Conservation (phyloP, 805 yeast genomes). For the Kuraishia ogatae region DNA sequence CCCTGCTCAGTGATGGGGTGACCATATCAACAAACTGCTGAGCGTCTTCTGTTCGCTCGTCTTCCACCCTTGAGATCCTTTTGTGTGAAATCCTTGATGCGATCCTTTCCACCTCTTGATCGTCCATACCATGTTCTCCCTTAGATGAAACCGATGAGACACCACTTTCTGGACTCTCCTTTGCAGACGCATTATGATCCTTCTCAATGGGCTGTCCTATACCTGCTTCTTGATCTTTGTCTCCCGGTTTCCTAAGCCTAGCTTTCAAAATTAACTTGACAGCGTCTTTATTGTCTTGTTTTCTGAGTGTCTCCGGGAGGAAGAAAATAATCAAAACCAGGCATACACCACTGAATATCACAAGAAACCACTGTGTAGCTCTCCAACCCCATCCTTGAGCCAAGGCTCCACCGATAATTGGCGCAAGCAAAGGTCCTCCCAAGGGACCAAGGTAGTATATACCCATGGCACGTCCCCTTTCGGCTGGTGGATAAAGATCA, state of each 20-base stretch:
- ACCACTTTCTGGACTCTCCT: slow-evolving; percentile 1
- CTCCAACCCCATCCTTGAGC: slow-evolving; percentile 76
- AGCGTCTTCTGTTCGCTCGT: slow-evolving; percentile 14
- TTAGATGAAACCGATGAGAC: slow-evolving; percentile 2
- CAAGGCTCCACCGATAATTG: slow-evolving; percentile 73
- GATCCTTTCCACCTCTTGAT: slow-evolving; percentile 20
- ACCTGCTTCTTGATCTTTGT: slow-evolving; percentile 4
- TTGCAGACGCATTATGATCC: neutral
- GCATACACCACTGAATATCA: slow-evolving; percentile 52
- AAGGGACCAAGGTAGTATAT: slow-evolving; percentile 74
- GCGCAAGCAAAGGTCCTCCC: slow-evolving; percentile 72
- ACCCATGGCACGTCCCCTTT: slow-evolving; percentile 77
- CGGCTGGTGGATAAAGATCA: slow-evolving; percentile 57
- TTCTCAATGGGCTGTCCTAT: neutral
- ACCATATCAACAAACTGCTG: slow-evolving; percentile 30
- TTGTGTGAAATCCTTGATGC: slow-evolving; percentile 24
- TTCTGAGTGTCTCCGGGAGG: slow-evolving; percentile 75
- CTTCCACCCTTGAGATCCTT: slow-evolving; percentile 9
- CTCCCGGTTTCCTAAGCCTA: slow-evolving; percentile 6
- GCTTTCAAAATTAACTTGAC: slow-evolving; percentile 35
- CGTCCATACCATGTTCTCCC: slow-evolving; percentile 10
- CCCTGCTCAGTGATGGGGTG: slow-evolving; percentile 10
- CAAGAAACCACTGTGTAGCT: slow-evolving; percentile 81
- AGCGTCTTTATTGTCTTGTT: slow-evolving; percentile 49
- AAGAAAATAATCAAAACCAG: slow-evolving; percentile 39